phyloP scores from a whole-genome alignment of 441 rosid genomes.

The Gossypium trilobum region DNA sequence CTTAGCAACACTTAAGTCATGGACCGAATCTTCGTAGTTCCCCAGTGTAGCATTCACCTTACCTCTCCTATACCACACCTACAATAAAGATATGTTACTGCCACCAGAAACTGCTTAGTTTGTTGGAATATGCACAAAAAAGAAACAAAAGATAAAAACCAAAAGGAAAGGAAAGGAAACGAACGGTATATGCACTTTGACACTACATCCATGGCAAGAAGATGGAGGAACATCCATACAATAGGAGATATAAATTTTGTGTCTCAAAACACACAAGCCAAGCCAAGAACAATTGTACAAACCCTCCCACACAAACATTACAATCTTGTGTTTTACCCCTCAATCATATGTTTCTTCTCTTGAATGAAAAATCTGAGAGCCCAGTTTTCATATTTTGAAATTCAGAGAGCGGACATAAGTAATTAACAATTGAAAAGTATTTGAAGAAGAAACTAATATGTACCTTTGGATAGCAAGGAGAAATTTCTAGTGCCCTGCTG shows the following conservation, averaged over 20 bases:
- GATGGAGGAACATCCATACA: neutral
- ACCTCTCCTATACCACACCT: conserved; percentile 90
- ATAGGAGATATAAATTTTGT: neutral
- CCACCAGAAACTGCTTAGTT: conserved; percentile 3
- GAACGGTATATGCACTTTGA: neutral
- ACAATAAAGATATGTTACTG: conserved; percentile 7
- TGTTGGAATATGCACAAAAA: neutral
- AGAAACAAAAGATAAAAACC: neutral
- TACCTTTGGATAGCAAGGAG: conserved; percentile 68
- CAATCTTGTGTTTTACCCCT: neutral
- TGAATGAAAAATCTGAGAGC: neutral
- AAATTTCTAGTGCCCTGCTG: conserved; percentile 60
- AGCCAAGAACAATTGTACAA: neutral
- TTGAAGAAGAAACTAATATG: neutral
- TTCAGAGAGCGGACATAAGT: neutral
- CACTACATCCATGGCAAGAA: neutral
- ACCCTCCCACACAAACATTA: neutral
- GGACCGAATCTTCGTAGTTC: conserved; percentile 38
- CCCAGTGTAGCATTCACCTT: conserved; percentile 59
- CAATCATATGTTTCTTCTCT: neutral
- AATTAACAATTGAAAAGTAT: neutral
- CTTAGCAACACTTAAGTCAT: conserved; percentile 50
- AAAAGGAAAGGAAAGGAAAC: neutral
- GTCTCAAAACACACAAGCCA: conserved; percentile 5
- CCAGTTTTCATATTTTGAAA: neutral